phyloP scores from a whole-genome alignment of 2,329 filamentous ascomycete genomes.

The Gaeumannomyces tritici region DNA sequence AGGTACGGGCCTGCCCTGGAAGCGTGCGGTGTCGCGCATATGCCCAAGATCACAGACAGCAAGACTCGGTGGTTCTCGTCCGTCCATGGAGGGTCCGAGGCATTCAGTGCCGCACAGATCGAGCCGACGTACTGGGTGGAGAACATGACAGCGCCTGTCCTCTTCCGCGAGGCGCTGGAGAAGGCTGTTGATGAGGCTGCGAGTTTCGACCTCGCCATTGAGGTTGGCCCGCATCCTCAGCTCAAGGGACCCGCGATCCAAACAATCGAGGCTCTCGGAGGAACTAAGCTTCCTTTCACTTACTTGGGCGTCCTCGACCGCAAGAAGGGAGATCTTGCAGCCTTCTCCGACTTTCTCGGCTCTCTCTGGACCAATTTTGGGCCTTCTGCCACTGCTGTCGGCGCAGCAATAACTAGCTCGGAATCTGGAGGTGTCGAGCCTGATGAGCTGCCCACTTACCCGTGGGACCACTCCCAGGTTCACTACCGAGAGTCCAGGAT shows the following conservation, averaged over 20 bases:
- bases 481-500: conserved; percentile 34
- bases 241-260: conserved; percentile 29
- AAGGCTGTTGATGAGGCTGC: conserved; percentile 11
- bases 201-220: conserved; percentile 26
- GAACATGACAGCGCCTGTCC: conserved; percentile 33
- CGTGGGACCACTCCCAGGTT: conserved; percentile 34
- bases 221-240: conserved; percentile 34
- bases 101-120: conserved; percentile 8
- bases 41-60: conserved; percentile 10
- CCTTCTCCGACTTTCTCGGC: conserved; percentile 22
- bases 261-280: conserved; percentile 15
- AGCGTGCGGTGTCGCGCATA: conserved; percentile 17
- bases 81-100: conserved; percentile 17
- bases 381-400: conserved; percentile 10
- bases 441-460: conserved; percentile 28
- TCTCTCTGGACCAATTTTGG: conserved; percentile 22
- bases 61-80: conserved; percentile 28
- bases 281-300: conserved; percentile 10
- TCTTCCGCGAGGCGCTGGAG: conserved; percentile 30
- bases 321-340: conserved; percentile 17
- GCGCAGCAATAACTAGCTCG: background rate
- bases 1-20: conserved; percentile 22
- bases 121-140: conserved; percentile 28
- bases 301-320: conserved; percentile 23
- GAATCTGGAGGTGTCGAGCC: conserved; percentile 6